phyloP scores from a whole-genome alignment of 257 asterid species.

The Lithospermum erythrorhizon region DNA sequence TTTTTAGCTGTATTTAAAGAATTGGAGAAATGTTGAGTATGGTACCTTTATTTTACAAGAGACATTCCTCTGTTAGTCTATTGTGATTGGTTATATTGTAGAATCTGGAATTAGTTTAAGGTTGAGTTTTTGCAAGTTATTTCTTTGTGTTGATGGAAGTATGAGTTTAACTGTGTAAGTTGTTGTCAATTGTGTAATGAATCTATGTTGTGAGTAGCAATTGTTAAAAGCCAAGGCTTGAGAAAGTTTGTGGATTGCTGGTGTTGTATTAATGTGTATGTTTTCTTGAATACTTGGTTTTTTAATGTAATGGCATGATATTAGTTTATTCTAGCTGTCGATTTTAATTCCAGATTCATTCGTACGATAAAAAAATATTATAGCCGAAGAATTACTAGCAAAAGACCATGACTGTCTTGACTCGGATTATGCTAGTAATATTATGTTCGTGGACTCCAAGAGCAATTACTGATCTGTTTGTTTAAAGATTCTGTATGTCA shows the following conservation, averaged over 20 bases:
- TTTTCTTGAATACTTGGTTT: no score
- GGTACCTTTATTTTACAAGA: neutral
- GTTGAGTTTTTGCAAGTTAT: neutral
- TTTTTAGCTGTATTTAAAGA: neutral
- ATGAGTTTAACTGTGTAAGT: neutral
- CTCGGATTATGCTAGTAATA: no score
- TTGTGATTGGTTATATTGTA: neutral
- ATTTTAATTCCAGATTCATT: no score
- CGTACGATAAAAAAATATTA: no score
- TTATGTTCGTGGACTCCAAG: no score
- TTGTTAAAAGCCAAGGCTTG: neutral
- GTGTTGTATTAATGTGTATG: neutral
- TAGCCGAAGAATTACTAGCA: neutral
- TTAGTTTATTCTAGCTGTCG: no score
- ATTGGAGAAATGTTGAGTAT: neutral
- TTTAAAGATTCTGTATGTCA: no score
- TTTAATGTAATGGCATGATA: neutral
- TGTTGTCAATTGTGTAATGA: neutral
- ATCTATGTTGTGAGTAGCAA: neutral
- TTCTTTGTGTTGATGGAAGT: neutral
- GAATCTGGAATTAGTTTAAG: neutral
- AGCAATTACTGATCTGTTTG: neutral
- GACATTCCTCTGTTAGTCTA: no score
- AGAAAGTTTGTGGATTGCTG: neutral
- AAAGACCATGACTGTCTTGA: no score